Evolutionary conservation across 2,329 filamentous ascomycete species (phyloP), one percentile per base, ranked within the genome.

Genomic region (Malbranchea cinnamomea): DNA sequence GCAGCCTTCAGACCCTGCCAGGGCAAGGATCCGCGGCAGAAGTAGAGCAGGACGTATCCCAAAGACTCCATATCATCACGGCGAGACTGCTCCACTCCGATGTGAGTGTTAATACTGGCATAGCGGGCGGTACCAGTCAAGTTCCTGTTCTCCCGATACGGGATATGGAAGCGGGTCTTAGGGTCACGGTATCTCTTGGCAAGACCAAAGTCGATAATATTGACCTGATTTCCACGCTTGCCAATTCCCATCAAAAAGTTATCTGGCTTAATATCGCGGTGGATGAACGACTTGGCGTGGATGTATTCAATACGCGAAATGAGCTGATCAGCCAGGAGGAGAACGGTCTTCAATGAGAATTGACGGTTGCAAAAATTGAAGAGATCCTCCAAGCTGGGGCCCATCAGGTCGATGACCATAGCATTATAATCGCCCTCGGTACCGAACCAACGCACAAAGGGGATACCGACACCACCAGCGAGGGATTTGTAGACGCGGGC

Each of bases 331-430:
- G 89, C 89, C 28, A 98, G 73, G 15, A 98, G 74, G 24, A 98
- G 71, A 16, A 98, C 89, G 1, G 89, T 98, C 78, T 98, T 98
- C 45, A 98, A 65, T 8, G 89, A 94, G 67, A 95, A 98, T 59
- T 95, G 95, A 59, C 89, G 80, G 75, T 95, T 95, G 75, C 89
- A 98, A 61, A 95, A 95, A 73, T 98, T 95, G 81, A 98, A 98
- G 19, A 98, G 71, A 54, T 98, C 89, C 62, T 98, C 89, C 59
- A 98, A 64, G 50, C 79, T 89, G 43, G 89, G 89, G 22, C 89
- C 89, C 35, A 98, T 79, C 15, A 98, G 76, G 52, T 98, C 89
- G 42, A 95, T 74, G 30, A 98, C 89, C 89, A 98, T 95, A 57
- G 89, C 89, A 62, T 98, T 95, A 74, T 98, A 95, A 65, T 95